These are phyloP conservation scores for Suhomyces bokatorum DNA, from an alignment of 1,139 yeast species.

Conservation along the genomic window DNA sequence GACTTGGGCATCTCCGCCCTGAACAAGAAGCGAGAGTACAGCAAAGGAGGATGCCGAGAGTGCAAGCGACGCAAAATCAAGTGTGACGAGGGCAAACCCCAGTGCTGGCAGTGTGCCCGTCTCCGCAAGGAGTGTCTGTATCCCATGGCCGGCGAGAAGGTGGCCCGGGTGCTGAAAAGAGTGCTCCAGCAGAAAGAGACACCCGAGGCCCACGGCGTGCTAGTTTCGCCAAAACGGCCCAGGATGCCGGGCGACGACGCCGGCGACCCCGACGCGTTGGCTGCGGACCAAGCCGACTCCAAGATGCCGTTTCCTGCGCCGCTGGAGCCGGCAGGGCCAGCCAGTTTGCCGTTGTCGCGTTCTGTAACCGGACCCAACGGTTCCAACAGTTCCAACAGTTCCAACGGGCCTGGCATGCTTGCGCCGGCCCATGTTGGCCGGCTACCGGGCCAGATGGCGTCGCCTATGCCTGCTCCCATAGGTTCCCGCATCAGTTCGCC, in stretches of 20 bases:
- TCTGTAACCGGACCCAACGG: too few species aligned
- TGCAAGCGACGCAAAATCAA: constrained; percentile 31
- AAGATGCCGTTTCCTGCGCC: neutral
- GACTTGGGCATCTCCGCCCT: constrained; percentile 15
- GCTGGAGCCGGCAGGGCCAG: too few species aligned
- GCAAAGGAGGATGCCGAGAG: constrained; percentile 30
- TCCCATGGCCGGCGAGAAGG: constrained; percentile 22
- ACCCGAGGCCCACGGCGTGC: neutral
- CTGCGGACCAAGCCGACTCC: neutral
- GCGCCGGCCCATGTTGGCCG: too few species aligned
- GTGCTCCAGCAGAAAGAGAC: constrained; percentile 4
- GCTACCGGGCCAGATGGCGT: too few species aligned
- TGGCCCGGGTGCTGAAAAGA: constrained; percentile 17
- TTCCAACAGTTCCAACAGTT: too few species aligned
- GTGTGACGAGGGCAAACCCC: constrained; percentile 27
- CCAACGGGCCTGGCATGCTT: too few species aligned
- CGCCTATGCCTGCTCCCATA: too few species aligned
- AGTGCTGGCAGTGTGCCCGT: constrained; percentile 29
- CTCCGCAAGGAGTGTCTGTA: constrained; percentile 25
- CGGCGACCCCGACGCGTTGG: neutral
- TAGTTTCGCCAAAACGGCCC: neutral
- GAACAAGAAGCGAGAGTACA: constrained; percentile 21
- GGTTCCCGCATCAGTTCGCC: too few species aligned
- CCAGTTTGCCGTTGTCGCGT: too few species aligned
- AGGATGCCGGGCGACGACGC: neutral